Base-by-base conservation (phyloP, 768 basidiomycete species). In the Boletus sensibilis region DNA sequence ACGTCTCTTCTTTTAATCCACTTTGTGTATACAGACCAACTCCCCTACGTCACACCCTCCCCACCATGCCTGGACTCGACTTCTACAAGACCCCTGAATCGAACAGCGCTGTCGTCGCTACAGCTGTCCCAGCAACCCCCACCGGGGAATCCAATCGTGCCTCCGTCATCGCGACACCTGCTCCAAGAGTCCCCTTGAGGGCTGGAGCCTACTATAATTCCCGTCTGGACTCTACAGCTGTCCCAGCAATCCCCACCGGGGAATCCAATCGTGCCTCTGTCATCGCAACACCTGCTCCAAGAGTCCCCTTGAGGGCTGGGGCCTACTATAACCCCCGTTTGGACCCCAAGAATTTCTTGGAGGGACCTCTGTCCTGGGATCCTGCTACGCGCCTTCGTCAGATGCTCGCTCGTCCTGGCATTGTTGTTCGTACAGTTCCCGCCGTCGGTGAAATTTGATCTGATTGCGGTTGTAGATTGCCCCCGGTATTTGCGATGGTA, bases 401-500 rank as follows among this genome's bases (percentile, higher is more conserved):
- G 61, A 74, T 86, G 79, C 76, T 86, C 10, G 84, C 79, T 4
- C 78, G 88, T 45, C 88, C 88, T 10, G 88, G 88, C 25, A 90
- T 90, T 44, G 84, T 90, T 43, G 88, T 90, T 73, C 59, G 85
- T 75, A 39, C 3, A n/a, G 0, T 41, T 25, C 25, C 3, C 2
- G 20, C 6, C 4, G 4, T n/a, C 14, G 14, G 25, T 31, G n/a
- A 47, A 29, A 18, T 23, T 25, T 55, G 25, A 37, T 44, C 51
- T 63, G 8, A 64, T 25, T 0, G 20, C 18, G 23, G 27, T 35
- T 23, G 38, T 42, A 88, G 87, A 71, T 88, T 62, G 88, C 87
- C 3, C 88, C 87, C n/a, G 88, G 88, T 41, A 85, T 90, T 41
- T 88, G 88, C 53, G 88, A 90, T 54, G 88, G 87, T 48, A 90